Percentiles rank a stretch among this genome's conserved stretches.
phyloP scores from a whole-genome alignment of 2,329 filamentous ascomycete species.

The Scedosporium dehoogii region DNA sequence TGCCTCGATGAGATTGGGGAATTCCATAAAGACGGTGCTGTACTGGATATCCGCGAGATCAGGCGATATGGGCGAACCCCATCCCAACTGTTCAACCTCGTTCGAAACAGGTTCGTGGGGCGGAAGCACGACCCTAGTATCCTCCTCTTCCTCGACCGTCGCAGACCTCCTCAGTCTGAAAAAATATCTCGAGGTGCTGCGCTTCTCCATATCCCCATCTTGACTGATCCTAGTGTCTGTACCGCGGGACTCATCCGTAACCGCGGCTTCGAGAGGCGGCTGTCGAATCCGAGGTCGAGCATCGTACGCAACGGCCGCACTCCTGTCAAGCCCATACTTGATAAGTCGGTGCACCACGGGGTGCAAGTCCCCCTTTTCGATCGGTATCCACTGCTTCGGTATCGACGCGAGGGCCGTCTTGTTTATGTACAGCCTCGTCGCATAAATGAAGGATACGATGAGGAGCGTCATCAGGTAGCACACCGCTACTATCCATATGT shows the following conservation, averaged over 20 bases:
- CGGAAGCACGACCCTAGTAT: constrained; percentile 36
- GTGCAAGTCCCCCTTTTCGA: constrained; percentile 75
- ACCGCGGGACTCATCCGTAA: not conserved
- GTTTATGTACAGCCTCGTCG: constrained; percentile 77
- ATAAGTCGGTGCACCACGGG: constrained; percentile 69
- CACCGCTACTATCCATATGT: constrained; percentile 72
- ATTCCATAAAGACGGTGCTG: constrained; percentile 66
- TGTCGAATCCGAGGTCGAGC: constrained; percentile 48
- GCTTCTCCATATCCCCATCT: constrained; percentile 8
- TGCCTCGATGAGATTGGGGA: constrained; percentile 84
- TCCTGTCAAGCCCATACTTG: constrained; percentile 59
- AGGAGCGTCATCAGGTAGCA: constrained; percentile 64
- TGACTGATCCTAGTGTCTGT: not conserved
- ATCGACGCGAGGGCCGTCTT: constrained; percentile 70
- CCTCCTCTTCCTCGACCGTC: constrained; percentile 21
- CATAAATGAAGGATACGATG: constrained; percentile 67
- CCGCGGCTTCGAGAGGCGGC: not conserved
- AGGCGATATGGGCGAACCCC: constrained; percentile 68
- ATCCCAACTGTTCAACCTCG: constrained; percentile 74
- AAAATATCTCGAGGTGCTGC: constrained; percentile 10
- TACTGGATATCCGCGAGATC: constrained; percentile 80
- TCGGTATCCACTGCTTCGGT: constrained; percentile 75
- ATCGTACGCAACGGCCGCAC: constrained; percentile 72
- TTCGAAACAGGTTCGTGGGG: constrained; percentile 59
- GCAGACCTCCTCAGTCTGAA: constrained; percentile 24